Conservation (phyloP, 164 flowering plant species). For the Euptelea pleiosperma region DNA sequence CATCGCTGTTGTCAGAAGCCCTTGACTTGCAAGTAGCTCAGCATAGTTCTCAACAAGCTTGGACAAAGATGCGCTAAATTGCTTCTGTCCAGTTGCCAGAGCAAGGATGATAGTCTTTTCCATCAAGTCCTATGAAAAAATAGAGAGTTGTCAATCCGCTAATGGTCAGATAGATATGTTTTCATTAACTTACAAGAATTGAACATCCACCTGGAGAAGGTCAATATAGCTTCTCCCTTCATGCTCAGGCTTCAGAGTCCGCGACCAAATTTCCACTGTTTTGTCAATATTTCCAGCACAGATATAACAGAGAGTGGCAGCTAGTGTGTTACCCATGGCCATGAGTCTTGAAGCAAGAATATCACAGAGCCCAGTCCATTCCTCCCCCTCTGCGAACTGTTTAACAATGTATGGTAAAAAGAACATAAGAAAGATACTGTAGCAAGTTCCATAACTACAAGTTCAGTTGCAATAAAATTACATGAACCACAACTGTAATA, state of each 20-base stretch:
- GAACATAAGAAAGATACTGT: background rate
- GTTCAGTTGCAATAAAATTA: background rate
- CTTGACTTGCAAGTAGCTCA: constrained; percentile 94
- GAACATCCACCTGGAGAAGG: constrained; percentile 71
- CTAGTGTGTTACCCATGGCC: constrained; percentile 66
- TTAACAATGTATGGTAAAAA: constrained; percentile 2
- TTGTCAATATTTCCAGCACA: constrained; percentile 95
- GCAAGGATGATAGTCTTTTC: constrained; percentile 94
- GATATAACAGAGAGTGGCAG: constrained; percentile 92
- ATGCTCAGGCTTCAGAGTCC: constrained; percentile 43
- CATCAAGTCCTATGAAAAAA: constrained; percentile 71
- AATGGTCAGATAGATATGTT: background rate
- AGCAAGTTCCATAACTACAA: background rate
- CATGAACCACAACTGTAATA: too few relatives aligned
- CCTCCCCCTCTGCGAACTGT: constrained; percentile 84
- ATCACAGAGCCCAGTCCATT: constrained; percentile 80
- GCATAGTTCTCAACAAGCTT: constrained; percentile 95
- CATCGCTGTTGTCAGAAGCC: constrained; percentile 83
- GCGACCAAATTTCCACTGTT: constrained; percentile 95
- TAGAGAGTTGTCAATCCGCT: background rate
- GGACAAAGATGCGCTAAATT: constrained; percentile 70
- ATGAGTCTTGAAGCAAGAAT: constrained; percentile 83
- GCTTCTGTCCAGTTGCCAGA: constrained; percentile 83
- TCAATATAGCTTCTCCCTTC: constrained; percentile 78
- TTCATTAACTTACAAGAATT: background rate